Conservation (phyloP, 2,329 filamentous ascomycete genomes). For the Clonostachys sp. region DNA sequence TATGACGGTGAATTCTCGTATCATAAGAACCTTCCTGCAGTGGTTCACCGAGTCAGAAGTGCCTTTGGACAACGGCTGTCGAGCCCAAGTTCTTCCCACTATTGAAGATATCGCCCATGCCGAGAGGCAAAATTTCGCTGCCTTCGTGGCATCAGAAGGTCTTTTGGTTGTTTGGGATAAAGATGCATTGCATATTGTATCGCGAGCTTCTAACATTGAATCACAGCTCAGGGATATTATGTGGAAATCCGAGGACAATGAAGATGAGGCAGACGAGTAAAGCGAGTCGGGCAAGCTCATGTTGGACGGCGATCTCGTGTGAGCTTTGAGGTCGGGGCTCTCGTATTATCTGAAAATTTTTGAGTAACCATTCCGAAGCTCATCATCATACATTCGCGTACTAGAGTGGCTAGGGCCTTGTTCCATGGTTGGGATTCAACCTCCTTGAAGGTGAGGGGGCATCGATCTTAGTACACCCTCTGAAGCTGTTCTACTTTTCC, state of each 20-base stretch:
- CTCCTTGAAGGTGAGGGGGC: too few species aligned
- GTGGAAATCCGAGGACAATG: constrained; percentile 57
- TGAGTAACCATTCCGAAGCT: too few species aligned
- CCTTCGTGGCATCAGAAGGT: constrained; percentile 68
- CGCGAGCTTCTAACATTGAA: constrained; percentile 68
- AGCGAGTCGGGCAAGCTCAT: constrained; percentile 24
- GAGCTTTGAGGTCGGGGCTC: too few species aligned
- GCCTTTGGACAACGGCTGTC: constrained; percentile 70
- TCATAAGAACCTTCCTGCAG: constrained; percentile 73
- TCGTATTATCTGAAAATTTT: too few species aligned
- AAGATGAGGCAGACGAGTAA: constrained; percentile 50
- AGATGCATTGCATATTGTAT: constrained; percentile 65
- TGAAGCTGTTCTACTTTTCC: too few species aligned
- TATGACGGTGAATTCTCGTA: constrained; percentile 76
- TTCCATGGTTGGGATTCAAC: too few species aligned
- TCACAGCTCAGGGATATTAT: constrained; percentile 73
- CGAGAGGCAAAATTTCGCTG: constrained; percentile 75
- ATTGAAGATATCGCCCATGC: constrained; percentile 66
- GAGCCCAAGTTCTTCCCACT: constrained; percentile 69
- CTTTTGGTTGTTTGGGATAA: constrained; percentile 81
- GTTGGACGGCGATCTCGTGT: too few species aligned
- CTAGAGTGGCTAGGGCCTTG: too few species aligned
- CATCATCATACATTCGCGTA: too few species aligned
- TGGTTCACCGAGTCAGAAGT: constrained; percentile 73
- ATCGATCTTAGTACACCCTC: too few species aligned